These are phyloP conservation scores for Xylaria polymorpha DNA, from an alignment of 2,329 filamentous ascomycete species.

Conservation along the genomic window DNA sequence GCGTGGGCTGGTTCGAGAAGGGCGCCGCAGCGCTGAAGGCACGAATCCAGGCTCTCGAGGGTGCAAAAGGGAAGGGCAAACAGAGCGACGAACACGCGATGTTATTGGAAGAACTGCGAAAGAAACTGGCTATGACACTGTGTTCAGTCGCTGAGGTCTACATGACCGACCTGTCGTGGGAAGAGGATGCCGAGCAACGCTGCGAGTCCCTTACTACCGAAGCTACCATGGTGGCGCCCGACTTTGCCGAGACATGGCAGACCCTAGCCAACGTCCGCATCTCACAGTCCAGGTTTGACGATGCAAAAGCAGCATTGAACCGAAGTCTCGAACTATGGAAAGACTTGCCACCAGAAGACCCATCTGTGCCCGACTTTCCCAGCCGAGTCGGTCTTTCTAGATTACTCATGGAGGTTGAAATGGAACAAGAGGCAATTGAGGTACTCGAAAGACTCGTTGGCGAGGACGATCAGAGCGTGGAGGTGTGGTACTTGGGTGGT, in stretches of 20 bases:
- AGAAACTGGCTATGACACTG: constrained; percentile 87
- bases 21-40: constrained; percentile 78
- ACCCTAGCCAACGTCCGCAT: constrained; percentile 94
- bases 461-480: constrained; percentile 94
- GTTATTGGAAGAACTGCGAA: constrained; percentile 74
- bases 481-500: constrained; percentile 96
- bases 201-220: constrained; percentile 93
- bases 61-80: constrained; percentile 47
- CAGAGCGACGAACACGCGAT: constrained; percentile 50
- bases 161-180: constrained; percentile 97
- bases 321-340: constrained; percentile 87
- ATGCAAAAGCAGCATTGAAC: constrained; percentile 81
- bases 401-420: constrained; percentile 87
- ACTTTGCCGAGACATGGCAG: constrained; percentile 89
- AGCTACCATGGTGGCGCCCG: constrained; percentile 84
- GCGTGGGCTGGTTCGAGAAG: constrained; percentile 73
- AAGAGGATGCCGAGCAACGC: constrained; percentile 86
- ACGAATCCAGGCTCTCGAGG: constrained; percentile 74
- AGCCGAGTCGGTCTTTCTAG: constrained; percentile 85
- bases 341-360: constrained; percentile 77
- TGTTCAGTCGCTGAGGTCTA: constrained; percentile 97
- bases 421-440: constrained; percentile 85
- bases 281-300: constrained; percentile 82
- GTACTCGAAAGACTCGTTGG: constrained; percentile 85
- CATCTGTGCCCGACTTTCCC: constrained; percentile 84